Percentiles rank a stretch among this genome's conserved stretches.
Conservation (phyloP, 306 rosid species). For the Phaseolus lunatus region DNA sequence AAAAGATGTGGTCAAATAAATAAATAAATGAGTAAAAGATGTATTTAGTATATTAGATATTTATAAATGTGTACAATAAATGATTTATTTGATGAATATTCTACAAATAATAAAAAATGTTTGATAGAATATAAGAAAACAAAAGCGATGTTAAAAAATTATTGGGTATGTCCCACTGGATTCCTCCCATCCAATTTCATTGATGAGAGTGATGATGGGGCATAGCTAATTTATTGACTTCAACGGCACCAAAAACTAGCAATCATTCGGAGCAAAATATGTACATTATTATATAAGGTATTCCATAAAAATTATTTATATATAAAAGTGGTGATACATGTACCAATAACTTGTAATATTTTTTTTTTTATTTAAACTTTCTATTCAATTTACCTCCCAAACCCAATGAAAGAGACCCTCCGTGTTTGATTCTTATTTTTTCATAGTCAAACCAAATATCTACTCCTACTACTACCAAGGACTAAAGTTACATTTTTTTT, state of each 20-base stretch:
- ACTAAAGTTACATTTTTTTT: too few species aligned
- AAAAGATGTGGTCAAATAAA: too few species aligned
- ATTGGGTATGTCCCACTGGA: conserved; percentile 1
- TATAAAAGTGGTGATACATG: too few species aligned
- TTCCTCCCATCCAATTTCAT: conserved; percentile 46
- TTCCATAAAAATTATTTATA: too few species aligned
- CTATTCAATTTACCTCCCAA: neutral
- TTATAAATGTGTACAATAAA: too few species aligned
- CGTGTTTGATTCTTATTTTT: neutral
- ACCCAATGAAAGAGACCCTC: neutral
- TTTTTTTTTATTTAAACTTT: neutral
- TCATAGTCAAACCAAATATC: neutral
- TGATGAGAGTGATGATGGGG: conserved; percentile 54
- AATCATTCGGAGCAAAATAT: conserved; percentile 34
- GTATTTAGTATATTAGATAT: too few species aligned
- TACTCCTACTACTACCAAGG: too few species aligned
- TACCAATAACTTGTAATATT: neutral
- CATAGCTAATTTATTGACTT: conserved; percentile 51
- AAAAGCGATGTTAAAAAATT: neutral
- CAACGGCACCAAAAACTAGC: conserved; percentile 51
- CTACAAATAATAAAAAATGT: too few species aligned
- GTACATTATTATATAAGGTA: too few species aligned
- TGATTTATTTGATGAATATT: too few species aligned
- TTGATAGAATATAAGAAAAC: neutral
- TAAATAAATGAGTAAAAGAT: too few species aligned